Evolutionary conservation across 352 stramenopile species (phyloP), one percentile per base, ranked within the genome.

Genomic region (Nothophytophthora sp.): DNA sequence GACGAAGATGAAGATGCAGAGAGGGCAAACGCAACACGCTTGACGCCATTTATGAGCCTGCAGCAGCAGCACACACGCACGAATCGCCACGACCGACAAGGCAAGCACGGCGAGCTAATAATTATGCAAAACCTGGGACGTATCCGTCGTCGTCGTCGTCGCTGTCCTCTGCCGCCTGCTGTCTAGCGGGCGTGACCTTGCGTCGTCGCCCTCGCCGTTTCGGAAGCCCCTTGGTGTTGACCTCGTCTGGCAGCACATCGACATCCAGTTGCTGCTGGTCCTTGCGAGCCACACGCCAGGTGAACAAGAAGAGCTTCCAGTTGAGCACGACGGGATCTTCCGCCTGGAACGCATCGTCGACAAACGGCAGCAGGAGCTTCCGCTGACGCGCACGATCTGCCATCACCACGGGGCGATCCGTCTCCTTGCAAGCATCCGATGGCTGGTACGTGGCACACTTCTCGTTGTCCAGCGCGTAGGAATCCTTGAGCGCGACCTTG

Each of bases 381-480:
- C 5, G 32, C 39, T 70, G 63, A 8, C 37, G 34, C 18, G 48
- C 56, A 10, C 63, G 60, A 39, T 72, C 47, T 23, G 50, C 72
- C 40, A 41, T 76, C 57, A 70, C 58, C n/a, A 56, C 37, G 22
- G 44, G 36, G 30, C 20, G 19, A 27, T 60, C 41, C 2, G 29
- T 25, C 5, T 50, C 39, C 4, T 81, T 88, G 3, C 63, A 71
- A 12, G 68, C 45, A 18, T 55, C 55, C 8, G 67, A 63, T n/a
- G 83, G 84, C 37, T 87, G 77, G 40, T 90, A 95, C 25, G 77
- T 92, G 40, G 88, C 73, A 50, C 85, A 95, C 41, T 79, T 88
- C 34, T 92, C 85, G 51, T 90, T 81, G 33, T 89, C 72, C 25
- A 95, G 59, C 0, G 50, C 32, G 38, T 91, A 95, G 25, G 76